Conservation (phyloP, 2,329 filamentous ascomycete genomes). For the Cercospora zeina region DNA sequence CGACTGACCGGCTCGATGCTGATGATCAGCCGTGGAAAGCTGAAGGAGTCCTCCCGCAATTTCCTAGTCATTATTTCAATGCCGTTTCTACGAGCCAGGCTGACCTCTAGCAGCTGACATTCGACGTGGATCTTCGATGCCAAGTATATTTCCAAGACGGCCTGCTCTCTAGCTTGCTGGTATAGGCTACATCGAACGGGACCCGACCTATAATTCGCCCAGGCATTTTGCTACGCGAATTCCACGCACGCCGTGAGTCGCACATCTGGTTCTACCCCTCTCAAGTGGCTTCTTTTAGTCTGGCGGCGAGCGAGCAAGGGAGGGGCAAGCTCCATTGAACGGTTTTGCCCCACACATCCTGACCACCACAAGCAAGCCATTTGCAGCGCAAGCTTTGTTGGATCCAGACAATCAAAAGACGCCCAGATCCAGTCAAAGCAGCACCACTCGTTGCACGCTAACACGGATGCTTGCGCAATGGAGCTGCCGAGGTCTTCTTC, state of each 20-base stretch:
- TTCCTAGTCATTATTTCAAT: neutral
- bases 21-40: neutral
- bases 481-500: slow-evolving; percentile 3
- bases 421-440: neutral
- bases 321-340: slow-evolving; percentile 13
- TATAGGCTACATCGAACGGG: neutral
- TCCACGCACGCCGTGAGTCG: neutral
- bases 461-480: neutral
- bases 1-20: slow-evolving; percentile 9
- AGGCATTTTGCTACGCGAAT: slow-evolving; percentile 1
- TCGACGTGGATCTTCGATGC: slow-evolving; percentile 36
- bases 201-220: neutral
- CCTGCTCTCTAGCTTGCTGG: neutral
- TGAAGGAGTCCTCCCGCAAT: neutral
- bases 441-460: neutral
- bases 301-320: neutral
- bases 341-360: neutral
- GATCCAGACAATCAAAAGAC: neutral
- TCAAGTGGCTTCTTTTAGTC: slow-evolving; percentile 12
- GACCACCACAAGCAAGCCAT: neutral
- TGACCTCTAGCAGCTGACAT: slow-evolving; percentile 23
- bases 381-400: neutral
- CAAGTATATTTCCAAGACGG: too few relatives aligned
- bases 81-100: slow-evolving; percentile 1
- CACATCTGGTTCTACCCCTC: slow-evolving; percentile 13